Conservation (phyloP, 176 grass and related monocot genomes). For the Saccharum spontaneum region DNA sequence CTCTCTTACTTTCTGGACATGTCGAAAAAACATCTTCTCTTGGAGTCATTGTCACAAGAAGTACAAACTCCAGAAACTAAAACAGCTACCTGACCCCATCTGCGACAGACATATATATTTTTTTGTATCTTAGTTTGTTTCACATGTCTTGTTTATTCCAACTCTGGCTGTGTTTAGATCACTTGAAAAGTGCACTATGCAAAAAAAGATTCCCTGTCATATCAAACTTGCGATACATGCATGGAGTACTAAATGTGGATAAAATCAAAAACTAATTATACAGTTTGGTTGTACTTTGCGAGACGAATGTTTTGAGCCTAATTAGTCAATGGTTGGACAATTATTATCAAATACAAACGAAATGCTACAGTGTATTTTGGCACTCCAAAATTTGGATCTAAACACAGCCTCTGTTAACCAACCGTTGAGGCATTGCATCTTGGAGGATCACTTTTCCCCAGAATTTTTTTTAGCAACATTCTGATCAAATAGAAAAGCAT, state of each 20-base stretch:
- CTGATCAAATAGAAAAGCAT: slow-evolving; percentile 11
- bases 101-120: background rate
- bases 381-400: no score
- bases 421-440: background rate
- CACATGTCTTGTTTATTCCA: background rate
- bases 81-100: background rate
- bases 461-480: background rate
- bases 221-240: no score
- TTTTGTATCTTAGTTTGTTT: background rate
- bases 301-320: no score
- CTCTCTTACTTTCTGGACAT: background rate
- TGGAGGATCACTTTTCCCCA: background rate
- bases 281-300: no score
- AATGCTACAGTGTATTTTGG: no score
- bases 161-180: background rate
- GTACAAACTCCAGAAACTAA: background rate
- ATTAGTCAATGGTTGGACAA: no score
- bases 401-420: no score
- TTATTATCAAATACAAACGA: no score
- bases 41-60: slow-evolving; percentile 1
- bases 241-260: no score
- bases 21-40: background rate
- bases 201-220: no score
- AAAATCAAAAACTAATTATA: no score
- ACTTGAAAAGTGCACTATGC: no score